Evolutionary conservation across 2,329 filamentous ascomycete species (phyloP).

Genomic region (Pyrenophora seminiperda): DNA sequence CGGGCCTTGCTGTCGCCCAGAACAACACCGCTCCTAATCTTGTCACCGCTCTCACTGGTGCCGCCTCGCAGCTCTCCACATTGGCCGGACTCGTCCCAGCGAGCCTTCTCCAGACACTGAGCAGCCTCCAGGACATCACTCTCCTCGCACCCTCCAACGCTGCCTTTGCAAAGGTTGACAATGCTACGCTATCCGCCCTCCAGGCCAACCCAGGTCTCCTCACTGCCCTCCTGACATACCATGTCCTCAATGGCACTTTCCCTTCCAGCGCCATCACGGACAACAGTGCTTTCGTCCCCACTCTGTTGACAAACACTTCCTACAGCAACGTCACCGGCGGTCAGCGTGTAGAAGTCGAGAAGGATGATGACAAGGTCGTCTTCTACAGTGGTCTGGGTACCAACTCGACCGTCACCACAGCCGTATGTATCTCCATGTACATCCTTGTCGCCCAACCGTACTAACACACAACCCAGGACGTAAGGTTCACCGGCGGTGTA

Average conservation of each 20-base stretch:
- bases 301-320: conserved; percentile 56
- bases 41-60: conserved; percentile 23
- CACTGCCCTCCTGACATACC: conserved; percentile 60
- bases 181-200: conserved; percentile 40
- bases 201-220: conserved; percentile 42
- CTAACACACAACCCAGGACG: conserved; percentile 37
- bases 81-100: conserved; percentile 45
- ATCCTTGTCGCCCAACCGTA: background rate
- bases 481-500: conserved; percentile 53
- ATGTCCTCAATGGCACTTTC: conserved; percentile 62
- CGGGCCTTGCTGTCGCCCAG: conserved; percentile 42
- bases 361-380: conserved; percentile 51
- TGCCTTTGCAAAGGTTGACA: conserved; percentile 52
- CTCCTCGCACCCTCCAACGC: conserved; percentile 63
- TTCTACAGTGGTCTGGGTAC: conserved; percentile 60
- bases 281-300: conserved; percentile 54
- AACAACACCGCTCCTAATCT: conserved; percentile 22
- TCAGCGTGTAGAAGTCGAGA: conserved; percentile 60
- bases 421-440: conserved; percentile 48
- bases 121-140: conserved; percentile 58
- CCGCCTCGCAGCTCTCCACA: conserved; percentile 35
- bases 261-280: conserved; percentile 45
- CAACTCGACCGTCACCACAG: conserved; percentile 55
- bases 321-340: conserved; percentile 66
- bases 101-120: conserved; percentile 48